Base-by-base conservation (phyloP, 192 early-diverging fungal genomes). In the Coemansia sp. region DNA sequence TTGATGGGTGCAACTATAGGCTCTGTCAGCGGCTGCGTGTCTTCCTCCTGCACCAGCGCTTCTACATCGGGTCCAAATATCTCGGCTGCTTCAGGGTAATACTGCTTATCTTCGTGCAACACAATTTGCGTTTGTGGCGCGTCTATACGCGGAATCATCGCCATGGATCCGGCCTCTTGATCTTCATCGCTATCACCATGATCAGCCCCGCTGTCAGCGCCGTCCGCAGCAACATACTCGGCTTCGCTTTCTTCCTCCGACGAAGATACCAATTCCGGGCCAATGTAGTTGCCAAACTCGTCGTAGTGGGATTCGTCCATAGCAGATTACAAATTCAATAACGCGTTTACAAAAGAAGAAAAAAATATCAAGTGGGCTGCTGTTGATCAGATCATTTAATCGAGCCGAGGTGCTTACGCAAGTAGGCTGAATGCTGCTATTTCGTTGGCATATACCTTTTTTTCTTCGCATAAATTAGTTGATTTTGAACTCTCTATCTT, bases 211-310 rank as follows among this genome's bases (percentile, higher is more conserved):
- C 35, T 41, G 35, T 52, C 45, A 9, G 11, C 21, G 11, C 31
- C 55, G 19, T 31, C 44, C 10, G 23, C 46, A 8, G 31, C 46
- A 12, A 13, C 57, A 39, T 23, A 44, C 11, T 19, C 46, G 4
- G 9, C 28, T 21, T 55, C 84, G 36, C 63, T 76, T 30, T 84
- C 80, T 15, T 84, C 83, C 42, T 86, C 84, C 20, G 68, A 70
- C 10, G 75, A 71, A 35, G 69, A 64, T 38, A 87, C 89, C 31
- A 97, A 79, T 53, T 97, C 94, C 33, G 94, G 91, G 15, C 97
- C 97, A 73, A 99, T 90, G 81, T 99, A 99, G 83, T 99, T 99
- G 55, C 96, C 96, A 79, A 92, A 94, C 71, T 93, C 91, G 74
- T 93, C 91, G 60, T 91, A 93, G 23, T 86, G 72, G 44, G 84